phyloP scores from a whole-genome alignment of 208 protist species.

The Leishmania tropica region DNA sequence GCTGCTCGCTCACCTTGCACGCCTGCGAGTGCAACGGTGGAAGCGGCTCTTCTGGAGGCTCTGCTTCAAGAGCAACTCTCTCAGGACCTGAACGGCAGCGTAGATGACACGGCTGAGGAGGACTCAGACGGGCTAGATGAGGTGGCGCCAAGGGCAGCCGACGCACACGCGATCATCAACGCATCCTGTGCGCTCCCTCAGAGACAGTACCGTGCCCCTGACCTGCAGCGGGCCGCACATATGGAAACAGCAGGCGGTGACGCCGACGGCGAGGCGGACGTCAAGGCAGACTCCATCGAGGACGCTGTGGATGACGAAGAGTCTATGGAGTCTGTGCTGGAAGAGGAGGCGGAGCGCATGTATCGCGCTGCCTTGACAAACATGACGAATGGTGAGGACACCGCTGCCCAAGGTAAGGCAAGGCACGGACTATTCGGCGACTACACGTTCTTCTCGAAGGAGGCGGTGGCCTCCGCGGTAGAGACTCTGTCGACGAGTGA shows the following conservation, averaged over 20 bases:
- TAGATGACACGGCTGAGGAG: not conserved
- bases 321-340: slow-evolving; percentile 24
- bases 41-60: not conserved
- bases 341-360: slow-evolving; percentile 31
- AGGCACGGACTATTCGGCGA: not conserved
- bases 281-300: not conserved
- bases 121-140: not conserved
- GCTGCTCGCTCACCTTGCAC: not conserved
- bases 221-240: not conserved
- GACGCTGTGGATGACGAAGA: slow-evolving; percentile 13
- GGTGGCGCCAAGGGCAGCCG: not conserved
- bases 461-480: slow-evolving; percentile 10
- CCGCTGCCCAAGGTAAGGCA: not conserved
- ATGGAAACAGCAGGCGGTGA: not conserved
- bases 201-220: not conserved
- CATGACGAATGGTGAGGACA: not conserved
- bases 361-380: slow-evolving; percentile 16
- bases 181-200: not conserved
- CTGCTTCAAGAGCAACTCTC: not conserved
- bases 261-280: not conserved
- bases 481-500: slow-evolving; percentile 2
- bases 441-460: slow-evolving; percentile 23
- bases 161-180: not conserved
- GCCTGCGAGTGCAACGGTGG: not conserved
- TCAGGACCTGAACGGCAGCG: not conserved